Evolutionary conservation across 2,329 filamentous ascomycete species (phyloP), one percentile per base, ranked within the genome.

Genomic region (Sarocladium oryzae): DNA sequence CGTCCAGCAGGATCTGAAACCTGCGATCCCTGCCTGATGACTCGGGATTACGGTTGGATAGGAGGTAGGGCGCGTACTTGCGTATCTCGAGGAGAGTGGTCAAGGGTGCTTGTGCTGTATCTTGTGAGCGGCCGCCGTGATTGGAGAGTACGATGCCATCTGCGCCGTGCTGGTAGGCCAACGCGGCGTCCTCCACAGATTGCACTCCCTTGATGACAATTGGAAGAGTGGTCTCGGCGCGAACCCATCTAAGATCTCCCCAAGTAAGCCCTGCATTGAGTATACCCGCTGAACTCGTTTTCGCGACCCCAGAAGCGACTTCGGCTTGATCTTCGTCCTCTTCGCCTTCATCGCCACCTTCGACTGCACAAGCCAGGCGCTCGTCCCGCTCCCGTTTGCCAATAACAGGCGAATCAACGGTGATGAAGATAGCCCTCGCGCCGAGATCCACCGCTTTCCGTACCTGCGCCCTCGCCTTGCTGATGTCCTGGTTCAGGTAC

Each of bases 371-470:
- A 45, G 66, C 68, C 3, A 76, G 60, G 63, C 75, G 63, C 61
- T 71, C 66, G 52, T 73, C 67, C 4, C 67, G 69, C 56, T 75
- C 72, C 30, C 77, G 66, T 61, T 83, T 83, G 0, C 79, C 79
- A 1, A 75, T 69, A 8, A 81, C 71, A 0, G 79, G 78, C 0
- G 77, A 73, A 60, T 84, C 80, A 4, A 83, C 71, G 0, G 80
- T 84, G 3, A 83, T 65, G 53, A 82, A 77, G n/a, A 83, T 49
- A 75, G 77, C 57, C 77, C 78, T 49, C 16, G 79, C 88, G 21
- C 76, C 76, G 33, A 90, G 70, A 74, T 89, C 86, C 1, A 79
- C 77, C 82, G 89, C 73, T 89, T 54, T 1, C 54, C 56, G 23
- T 60, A 35, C 0, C 55, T 58, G 9, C 46, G 49, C 32, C 50